Conservation (phyloP, 192 early-diverging fungal species). For the Backusella westeae region DNA sequence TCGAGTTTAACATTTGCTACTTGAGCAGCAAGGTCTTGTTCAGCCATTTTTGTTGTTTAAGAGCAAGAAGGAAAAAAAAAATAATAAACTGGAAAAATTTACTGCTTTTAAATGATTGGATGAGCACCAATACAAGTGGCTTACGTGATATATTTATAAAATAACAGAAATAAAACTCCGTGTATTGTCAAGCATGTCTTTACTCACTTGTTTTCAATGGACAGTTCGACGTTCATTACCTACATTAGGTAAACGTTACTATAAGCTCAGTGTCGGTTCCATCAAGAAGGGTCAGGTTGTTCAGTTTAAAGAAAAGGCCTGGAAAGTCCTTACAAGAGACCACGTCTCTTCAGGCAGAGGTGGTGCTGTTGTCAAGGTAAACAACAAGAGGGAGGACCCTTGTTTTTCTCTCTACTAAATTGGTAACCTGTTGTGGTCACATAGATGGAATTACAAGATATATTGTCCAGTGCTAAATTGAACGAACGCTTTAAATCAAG, state of each 20-base stretch:
- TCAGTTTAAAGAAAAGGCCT: constrained; percentile 62
- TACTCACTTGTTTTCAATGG: constrained; percentile 15
- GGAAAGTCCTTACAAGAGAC: constrained; percentile 62
- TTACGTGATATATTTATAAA: not conserved
- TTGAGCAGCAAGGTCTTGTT: not conserved
- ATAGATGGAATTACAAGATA: constrained; percentile 70
- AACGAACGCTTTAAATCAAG: constrained; percentile 70
- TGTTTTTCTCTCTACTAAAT: no score
- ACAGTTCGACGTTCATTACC: not conserved
- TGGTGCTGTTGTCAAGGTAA: constrained; percentile 58
- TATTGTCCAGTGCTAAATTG: constrained; percentile 53
- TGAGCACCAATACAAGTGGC: not conserved
- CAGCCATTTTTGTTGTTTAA: constrained; percentile 2
- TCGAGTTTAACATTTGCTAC: constrained; percentile 13
- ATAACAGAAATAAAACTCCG: not conserved
- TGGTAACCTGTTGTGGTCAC: not conserved
- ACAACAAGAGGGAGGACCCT: not conserved
- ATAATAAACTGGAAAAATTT: not conserved
- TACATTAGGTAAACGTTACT: constrained; percentile 36
- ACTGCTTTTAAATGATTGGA: constrained; percentile 6
- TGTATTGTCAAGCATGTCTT: not conserved
- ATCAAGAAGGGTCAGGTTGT: constrained; percentile 71
- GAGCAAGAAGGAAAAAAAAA: not conserved
- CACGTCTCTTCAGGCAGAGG: constrained; percentile 70
- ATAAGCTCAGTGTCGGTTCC: constrained; percentile 48